Evolutionary conservation across 495 filamentous ascomycete genomes (phyloP).

Genomic region (Rhizodiscina lignyota): DNA sequence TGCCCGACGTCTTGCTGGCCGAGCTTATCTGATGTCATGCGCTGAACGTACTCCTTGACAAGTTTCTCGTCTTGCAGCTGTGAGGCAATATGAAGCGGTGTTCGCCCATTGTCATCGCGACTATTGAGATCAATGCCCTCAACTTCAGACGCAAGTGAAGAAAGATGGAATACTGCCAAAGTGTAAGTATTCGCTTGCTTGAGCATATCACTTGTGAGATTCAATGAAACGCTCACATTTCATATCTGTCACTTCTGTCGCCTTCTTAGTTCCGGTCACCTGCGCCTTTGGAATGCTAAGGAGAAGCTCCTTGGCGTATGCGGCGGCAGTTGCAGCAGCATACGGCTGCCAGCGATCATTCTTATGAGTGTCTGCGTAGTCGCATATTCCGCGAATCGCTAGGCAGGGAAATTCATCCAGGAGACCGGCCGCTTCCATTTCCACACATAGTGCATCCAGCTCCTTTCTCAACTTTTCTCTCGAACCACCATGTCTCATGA

Average conservation of each 20-base stretch:
- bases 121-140: neutral
- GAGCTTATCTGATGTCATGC: no score
- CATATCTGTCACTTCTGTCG: no score
- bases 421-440: slow-evolving; percentile 16
- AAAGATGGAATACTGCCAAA: no score
- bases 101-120: neutral
- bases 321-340: slow-evolving; percentile 13
- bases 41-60: no score
- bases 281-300: neutral
- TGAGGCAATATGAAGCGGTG: neutral
- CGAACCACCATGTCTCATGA: neutral
- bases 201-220: no score
- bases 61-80: slow-evolving; percentile 2
- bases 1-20: no score
- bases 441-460: slow-evolving; percentile 11
- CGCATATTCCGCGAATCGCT: slow-evolving; percentile 16
- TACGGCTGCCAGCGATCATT: slow-evolving; percentile 13
- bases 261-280: no score
- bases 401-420: slow-evolving; percentile 11
- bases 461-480: neutral
- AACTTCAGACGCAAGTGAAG: no score
- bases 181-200: no score
- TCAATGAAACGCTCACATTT: no score
- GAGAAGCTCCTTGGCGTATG: slow-evolving; percentile 10
- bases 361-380: slow-evolving; percentile 19